Conservation (phyloP, 208 protist genomes). For the Willaertia magna region DNA sequence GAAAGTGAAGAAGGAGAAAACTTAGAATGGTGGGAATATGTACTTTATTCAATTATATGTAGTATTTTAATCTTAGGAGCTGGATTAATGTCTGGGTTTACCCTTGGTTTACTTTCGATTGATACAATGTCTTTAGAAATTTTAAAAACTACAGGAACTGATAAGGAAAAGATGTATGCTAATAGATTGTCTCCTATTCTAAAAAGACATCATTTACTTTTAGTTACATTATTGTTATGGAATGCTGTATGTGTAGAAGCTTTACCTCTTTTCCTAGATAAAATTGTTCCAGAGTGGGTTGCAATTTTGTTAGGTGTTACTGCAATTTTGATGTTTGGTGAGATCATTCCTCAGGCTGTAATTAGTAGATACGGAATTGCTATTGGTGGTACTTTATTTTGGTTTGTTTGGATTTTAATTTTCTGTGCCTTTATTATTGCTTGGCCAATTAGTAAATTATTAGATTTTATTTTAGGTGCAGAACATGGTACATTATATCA, state of each 20-base stretch:
- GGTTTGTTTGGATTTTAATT: slow-evolving; percentile 17
- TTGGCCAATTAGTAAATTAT: slow-evolving; percentile 11
- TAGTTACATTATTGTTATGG: slow-evolving; percentile 51
- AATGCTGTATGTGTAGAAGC: slow-evolving; percentile 46
- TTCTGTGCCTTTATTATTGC: slow-evolving; percentile 9
- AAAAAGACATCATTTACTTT: slow-evolving; percentile 41
- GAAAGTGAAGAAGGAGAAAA: too few relatives aligned
- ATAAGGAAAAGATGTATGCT: slow-evolving; percentile 33
- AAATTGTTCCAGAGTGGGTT: slow-evolving; percentile 25
- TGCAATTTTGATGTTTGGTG: slow-evolving; percentile 49
- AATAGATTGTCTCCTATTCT: slow-evolving; percentile 40
- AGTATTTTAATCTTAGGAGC: slow-evolving; percentile 29
- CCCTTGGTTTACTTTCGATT: slow-evolving; percentile 44
- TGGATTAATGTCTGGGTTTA: slow-evolving; percentile 47
- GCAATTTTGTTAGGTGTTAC: slow-evolving; percentile 36
- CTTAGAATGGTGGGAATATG: not conserved
- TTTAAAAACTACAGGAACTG: slow-evolving; percentile 6
- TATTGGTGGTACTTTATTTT: not conserved
- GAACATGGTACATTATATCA: slow-evolving; percentile 5
- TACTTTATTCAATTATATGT: not conserved
- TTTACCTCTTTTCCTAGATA: slow-evolving; percentile 41
- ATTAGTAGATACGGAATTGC: slow-evolving; percentile 28
- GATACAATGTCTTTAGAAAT: slow-evolving; percentile 36
- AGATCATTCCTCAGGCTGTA: slow-evolving; percentile 49
- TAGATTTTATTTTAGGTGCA: slow-evolving; percentile 16